phyloP scores from a whole-genome alignment of 495 filamentous ascomycete species.

The Hypoxylon trugodes region DNA sequence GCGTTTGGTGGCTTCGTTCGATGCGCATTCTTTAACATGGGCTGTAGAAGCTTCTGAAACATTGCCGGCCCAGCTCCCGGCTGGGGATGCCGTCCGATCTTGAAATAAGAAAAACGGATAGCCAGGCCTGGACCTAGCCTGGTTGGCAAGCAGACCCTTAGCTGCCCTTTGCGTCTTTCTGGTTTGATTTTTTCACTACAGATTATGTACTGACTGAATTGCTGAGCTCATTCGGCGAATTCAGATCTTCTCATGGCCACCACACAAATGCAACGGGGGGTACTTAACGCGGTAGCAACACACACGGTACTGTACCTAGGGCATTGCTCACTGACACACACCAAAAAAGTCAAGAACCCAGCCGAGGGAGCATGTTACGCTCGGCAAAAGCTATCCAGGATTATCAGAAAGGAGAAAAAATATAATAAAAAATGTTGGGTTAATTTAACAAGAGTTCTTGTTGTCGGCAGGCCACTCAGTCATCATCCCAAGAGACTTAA shows the following conservation, averaged over 20 bases:
- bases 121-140: constrained; percentile 5
- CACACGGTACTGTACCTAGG: constrained; percentile 1
- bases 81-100: constrained; percentile 41
- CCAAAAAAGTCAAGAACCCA: constrained; percentile 27
- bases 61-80: constrained; percentile 34
- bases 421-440: constrained; percentile 16
- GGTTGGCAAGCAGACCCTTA: constrained; percentile 17
- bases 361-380: constrained; percentile 31
- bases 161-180: constrained; percentile 20
- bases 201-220: constrained; percentile 22
- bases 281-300: constrained; percentile 5
- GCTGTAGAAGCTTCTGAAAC: constrained; percentile 42
- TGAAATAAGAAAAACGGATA: constrained; percentile 16
- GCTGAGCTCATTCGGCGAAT: constrained; percentile 38
- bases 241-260: constrained; percentile 36
- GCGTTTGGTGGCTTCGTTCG: constrained; percentile 39
- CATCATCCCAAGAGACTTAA: constrained; percentile 13
- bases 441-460: constrained; percentile 37
- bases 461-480: constrained; percentile 28
- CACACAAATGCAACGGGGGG: constrained; percentile 20
- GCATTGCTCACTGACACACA: constrained; percentile 33
- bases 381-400: constrained; percentile 26
- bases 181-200: constrained; percentile 10
- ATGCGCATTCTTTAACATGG: constrained; percentile 41
- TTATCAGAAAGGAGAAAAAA: constrained; percentile 10